Conservation (phyloP, 2,329 filamentous ascomycete genomes). For the Epichloe sylvatica region DNA sequence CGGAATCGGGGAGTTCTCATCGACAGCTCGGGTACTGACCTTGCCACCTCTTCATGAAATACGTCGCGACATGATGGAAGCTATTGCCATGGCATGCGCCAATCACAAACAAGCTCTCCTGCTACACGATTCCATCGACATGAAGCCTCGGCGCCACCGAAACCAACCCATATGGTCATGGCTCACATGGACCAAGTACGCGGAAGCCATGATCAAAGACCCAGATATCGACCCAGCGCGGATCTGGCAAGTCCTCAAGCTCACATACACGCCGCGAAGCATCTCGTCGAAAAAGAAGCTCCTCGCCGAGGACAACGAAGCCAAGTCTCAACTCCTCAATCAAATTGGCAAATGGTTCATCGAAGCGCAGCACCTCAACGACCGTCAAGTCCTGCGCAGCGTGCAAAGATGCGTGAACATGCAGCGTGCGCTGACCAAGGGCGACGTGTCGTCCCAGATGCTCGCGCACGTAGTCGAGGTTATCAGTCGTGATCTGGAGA, state of each 20-base stretch:
- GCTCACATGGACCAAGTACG: conserved; percentile 19
- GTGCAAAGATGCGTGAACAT: conserved; percentile 15
- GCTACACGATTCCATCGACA: conserved; percentile 11
- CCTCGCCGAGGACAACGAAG: conserved; percentile 4
- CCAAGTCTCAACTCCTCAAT: conserved; percentile 17
- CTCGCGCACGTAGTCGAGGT: conserved; percentile 16
- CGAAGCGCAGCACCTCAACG: conserved; percentile 14
- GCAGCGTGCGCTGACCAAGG: conserved; percentile 12
- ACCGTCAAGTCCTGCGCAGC: conserved; percentile 18
- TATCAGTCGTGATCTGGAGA: conserved; percentile 20
- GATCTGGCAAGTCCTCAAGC: conserved; percentile 18
- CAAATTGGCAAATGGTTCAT: conserved; percentile 18
- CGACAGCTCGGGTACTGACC: conserved; percentile 4
- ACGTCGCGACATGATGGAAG: conserved; percentile 6
- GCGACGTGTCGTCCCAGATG: conserved; percentile 13
- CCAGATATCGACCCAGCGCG: conserved; percentile 9
- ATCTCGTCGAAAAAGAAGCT: background rate
- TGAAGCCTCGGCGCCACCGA: background rate
- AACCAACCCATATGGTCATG: conserved; percentile 16
- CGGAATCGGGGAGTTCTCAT: conserved; percentile 7
- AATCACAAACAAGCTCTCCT: conserved; percentile 15
- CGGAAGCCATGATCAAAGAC: conserved; percentile 21
- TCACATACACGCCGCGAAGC: conserved; percentile 3
- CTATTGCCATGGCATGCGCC: conserved; percentile 9
- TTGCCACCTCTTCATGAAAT: conserved; percentile 3